phyloP scores from a whole-genome alignment of 768 basidiomycete species.

The Pisolithus sp. region DNA sequence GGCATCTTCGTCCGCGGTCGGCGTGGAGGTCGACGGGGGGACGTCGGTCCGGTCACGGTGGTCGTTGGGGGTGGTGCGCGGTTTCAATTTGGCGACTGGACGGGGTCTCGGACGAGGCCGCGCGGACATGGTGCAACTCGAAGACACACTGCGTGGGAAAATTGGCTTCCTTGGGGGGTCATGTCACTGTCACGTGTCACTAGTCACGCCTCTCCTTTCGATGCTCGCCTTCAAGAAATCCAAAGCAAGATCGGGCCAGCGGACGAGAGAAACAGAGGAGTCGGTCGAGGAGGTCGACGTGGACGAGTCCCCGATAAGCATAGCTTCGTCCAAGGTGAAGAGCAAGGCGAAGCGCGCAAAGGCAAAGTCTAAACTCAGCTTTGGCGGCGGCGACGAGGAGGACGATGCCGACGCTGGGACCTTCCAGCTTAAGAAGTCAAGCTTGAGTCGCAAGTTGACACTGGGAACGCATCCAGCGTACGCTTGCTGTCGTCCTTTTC shows the following conservation, averaged over 20 bases:
- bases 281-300: conserved; percentile 17
- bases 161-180: neutral
- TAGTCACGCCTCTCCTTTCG: conserved; percentile 9
- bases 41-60: neutral
- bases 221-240: conserved; percentile 40
- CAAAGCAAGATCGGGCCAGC: conserved; percentile 32
- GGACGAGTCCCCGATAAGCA: conserved; percentile 50
- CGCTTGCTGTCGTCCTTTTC: conserved; percentile 1
- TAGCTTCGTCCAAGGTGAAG: conserved; percentile 59
- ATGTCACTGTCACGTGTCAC: conserved; percentile 27
- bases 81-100: conserved; percentile 29
- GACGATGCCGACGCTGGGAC: conserved; percentile 48
- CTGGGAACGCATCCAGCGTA: conserved; percentile 52
- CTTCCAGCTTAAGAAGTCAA: conserved; percentile 80
- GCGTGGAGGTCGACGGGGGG: neutral
- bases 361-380: conserved; percentile 67
- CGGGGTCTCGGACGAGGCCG: conserved; percentile 50
- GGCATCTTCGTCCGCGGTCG: conserved; percentile 52
- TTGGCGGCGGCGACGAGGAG: conserved; percentile 72
- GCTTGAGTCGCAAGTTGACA: conserved; percentile 58
- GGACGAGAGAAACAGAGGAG: conserved; percentile 29
- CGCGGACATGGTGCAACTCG: conserved; percentile 21
- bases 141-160: conserved; percentile 25
- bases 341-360: conserved; percentile 62
- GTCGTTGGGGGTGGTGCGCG: conserved; percentile 7